Evolutionary conservation across 2,329 filamentous ascomycete genomes (phyloP), one percentile per base, ranked within the genome.

Genomic region (Penicillium olsonii): DNA sequence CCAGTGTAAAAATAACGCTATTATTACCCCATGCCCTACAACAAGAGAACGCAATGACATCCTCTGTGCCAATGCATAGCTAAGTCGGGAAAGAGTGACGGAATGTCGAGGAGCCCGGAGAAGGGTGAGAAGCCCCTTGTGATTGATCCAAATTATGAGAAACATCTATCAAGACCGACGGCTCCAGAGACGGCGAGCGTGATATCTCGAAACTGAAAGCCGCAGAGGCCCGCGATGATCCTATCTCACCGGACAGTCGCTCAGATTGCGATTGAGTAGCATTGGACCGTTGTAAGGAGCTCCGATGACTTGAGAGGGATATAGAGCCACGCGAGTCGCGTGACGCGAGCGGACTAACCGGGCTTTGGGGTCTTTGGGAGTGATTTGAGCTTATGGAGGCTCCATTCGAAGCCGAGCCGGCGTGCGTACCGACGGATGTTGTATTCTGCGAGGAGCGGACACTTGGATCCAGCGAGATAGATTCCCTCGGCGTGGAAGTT

Each of bases 391-490:
- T 33, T 2, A 5, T 37, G 4, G 43, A 24, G 2, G 48, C 24
- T 11, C 22, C 29, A 17, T 48, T 47, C 10, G 48, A 9, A 9
- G 41, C 8, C 1, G 52, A 44, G n/a, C 35, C 38, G 8, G 5
- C 39, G 15, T 48, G 48, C 12, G 43, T 39, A 9, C 15, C 20
- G 3, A 33, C 37, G 1, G 45, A 52, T 3, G 55, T 56, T 3
- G 52, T 53, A 12, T 37, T 20, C 45, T 45, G 46, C 3, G 54
- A 59, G 9, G 58, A 61, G 17, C 54, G 34, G 1, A 26, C 5
- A 7, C 52, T 48, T 2, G 33, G 31, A 8, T 22, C 19, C 5
- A 39, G 38, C 4, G 42, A 42, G 2, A 38, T 20, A 2, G 55
- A 60, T 7, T 35, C 37, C 18, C 45, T 44, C 1, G 45, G 41